These are phyloP conservation scores for Mesembryanthemum crystallinum DNA, from an alignment of 148 eudicot species.

Conservation along the genomic window DNA sequence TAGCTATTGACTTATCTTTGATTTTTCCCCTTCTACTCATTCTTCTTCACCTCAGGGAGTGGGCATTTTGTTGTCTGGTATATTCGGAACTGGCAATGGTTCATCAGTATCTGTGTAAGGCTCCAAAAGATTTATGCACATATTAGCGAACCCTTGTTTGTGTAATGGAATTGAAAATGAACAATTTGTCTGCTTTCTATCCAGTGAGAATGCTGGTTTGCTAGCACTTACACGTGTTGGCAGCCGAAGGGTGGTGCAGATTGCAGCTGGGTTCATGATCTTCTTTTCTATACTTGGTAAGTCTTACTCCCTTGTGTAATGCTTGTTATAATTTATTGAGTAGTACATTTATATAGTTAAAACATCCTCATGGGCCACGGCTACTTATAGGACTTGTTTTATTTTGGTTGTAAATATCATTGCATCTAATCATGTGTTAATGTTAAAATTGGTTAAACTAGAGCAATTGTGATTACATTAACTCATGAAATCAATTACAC, in stretches of 20 bases:
- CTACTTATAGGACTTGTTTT: no score
- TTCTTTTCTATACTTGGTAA: slow-evolving; percentile 90
- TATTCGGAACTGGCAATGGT: slow-evolving; percentile 87
- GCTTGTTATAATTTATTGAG: no score
- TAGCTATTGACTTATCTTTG: slow-evolving; percentile 12
- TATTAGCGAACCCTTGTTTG: background rate
- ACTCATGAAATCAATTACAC: no score
- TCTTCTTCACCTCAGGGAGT: slow-evolving; percentile 52
- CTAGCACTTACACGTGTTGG: slow-evolving; percentile 88
- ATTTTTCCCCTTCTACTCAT: slow-evolving; percentile 6
- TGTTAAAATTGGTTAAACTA: no score
- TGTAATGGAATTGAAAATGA: background rate
- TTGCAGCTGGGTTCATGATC: slow-evolving; percentile 92
- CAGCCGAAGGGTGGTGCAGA: slow-evolving; percentile 89
- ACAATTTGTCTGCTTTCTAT: slow-evolving; percentile 3
- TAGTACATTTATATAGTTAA: no score
- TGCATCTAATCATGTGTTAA: no score
- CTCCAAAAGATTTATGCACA: background rate
- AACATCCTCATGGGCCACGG: no score
- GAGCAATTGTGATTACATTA: no score
- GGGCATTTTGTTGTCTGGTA: slow-evolving; percentile 79
- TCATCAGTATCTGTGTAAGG: slow-evolving; percentile 89
- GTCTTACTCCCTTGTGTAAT: background rate
- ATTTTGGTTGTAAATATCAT: no score
- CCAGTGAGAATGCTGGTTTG: slow-evolving; percentile 94